phyloP scores from a whole-genome alignment of 169 alveolate species.

The Sarcocystis neurona region DNA sequence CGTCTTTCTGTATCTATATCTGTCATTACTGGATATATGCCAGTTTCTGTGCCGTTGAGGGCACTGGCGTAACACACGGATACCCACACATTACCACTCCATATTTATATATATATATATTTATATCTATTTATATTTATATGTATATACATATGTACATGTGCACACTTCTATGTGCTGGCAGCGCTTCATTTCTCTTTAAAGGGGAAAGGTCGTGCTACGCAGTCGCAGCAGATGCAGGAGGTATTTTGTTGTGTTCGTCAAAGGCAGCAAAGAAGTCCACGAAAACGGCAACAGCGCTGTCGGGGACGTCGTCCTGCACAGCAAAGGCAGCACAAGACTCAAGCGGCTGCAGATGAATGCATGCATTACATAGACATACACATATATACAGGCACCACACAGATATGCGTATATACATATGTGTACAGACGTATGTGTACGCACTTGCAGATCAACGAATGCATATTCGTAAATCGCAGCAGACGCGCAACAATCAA shows the following conservation, averaged over 20 bases:
- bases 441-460: background rate
- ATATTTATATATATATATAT: background rate
- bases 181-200: too few species aligned
- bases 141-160: background rate
- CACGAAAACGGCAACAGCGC: slow-evolving; percentile 56
- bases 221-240: too few species aligned
- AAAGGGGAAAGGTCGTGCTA: too few species aligned
- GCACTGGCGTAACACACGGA: too few species aligned
- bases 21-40: background rate
- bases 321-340: background rate
- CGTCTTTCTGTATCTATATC: background rate
- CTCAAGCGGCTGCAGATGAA: background rate
- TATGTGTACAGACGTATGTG: too few species aligned
- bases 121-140: background rate
- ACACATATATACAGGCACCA: background rate
- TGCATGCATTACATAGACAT: background rate
- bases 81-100: too few species aligned
- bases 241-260: background rate
- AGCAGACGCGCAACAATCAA: too few species aligned
- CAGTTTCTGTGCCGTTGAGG: too few species aligned
- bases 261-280: slow-evolving; percentile 44
- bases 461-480: too few species aligned
- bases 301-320: slow-evolving; percentile 45
- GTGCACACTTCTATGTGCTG: too few species aligned
- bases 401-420: background rate